Conservation (phyloP, 192 early-diverging fungal species). For the Umbelopsis ramanniana region DNA sequence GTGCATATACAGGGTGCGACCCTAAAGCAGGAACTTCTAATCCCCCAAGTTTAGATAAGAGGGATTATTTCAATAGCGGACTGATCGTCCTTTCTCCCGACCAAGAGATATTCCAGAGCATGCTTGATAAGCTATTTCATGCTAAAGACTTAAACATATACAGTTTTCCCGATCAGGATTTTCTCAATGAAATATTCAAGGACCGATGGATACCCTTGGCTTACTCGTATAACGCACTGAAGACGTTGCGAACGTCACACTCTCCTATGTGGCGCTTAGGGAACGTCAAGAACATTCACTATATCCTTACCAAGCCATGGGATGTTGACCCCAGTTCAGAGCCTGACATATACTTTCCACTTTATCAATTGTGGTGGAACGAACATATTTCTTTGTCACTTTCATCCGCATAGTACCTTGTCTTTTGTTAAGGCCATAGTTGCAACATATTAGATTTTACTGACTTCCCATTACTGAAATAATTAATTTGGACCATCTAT, state of each 20-base stretch:
- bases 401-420: too few species aligned
- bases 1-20: constrained; percentile 41
- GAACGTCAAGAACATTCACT: constrained; percentile 47
- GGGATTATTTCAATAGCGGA: constrained; percentile 56
- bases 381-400: not conserved
- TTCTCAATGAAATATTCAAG: constrained; percentile 52
- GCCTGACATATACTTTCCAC: not conserved
- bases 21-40: constrained; percentile 23
- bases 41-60: constrained; percentile 1
- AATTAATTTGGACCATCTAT: too few species aligned
- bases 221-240: constrained; percentile 58
- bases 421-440: too few species aligned
- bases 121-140: constrained; percentile 29
- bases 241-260: constrained; percentile 45
- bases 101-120: constrained; percentile 28
- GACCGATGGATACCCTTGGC: constrained; percentile 45
- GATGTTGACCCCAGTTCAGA: constrained; percentile 25
- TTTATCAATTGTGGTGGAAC: constrained; percentile 39
- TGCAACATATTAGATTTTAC: too few species aligned
- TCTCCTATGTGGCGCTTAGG: constrained; percentile 41
- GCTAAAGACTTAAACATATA: constrained; percentile 30
- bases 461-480: too few species aligned
- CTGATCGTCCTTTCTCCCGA: constrained; percentile 48
- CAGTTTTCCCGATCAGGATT: constrained; percentile 55
- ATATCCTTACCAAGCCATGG: constrained; percentile 53